A percentile compares a stretch with the other conserved stretches of the same genome.
phyloP scores from a whole-genome alignment of 2,329 filamentous ascomycete species.

The Hymenoscyphus infarciens region DNA sequence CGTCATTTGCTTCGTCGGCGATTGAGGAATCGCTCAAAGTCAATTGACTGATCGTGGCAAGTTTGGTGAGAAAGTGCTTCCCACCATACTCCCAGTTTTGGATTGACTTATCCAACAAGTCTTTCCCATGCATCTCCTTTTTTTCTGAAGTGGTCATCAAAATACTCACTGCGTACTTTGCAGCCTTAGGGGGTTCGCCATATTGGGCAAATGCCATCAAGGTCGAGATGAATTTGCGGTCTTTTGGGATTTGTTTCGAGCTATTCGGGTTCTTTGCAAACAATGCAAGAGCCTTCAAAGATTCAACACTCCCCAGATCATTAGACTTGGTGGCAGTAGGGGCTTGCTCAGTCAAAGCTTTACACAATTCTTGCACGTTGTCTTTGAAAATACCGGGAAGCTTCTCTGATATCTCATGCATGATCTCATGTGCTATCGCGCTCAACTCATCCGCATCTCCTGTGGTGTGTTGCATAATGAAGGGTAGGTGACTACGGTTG shows the following conservation, averaged over 20 bases:
- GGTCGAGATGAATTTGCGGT: constrained; percentile 76
- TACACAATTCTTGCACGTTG: constrained; percentile 87
- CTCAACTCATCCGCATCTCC: constrained; percentile 78
- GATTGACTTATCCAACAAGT: constrained; percentile 72
- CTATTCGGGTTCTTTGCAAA: constrained; percentile 73
- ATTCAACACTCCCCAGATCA: constrained; percentile 75
- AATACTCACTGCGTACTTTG: constrained; percentile 92
- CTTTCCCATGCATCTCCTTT: constrained; percentile 81
- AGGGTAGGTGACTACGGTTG: constrained; percentile 88
- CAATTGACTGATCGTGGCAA: constrained; percentile 70
- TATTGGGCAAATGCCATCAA: constrained; percentile 80
- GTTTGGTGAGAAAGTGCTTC: constrained; percentile 70
- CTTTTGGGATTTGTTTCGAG: constrained; percentile 75
- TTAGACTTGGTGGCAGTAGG: constrained; percentile 67
- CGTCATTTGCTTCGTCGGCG: constrained; percentile 68
- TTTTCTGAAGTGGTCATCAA: constrained; percentile 68
- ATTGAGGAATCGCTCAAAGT: constrained; percentile 71
- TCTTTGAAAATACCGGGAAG: constrained; percentile 90
- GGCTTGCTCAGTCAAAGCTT: constrained; percentile 75
- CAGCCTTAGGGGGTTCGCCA: constrained; percentile 74
- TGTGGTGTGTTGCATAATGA: constrained; percentile 83
- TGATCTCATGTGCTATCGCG: constrained; percentile 76
- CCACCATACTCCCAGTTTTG: constrained; percentile 71
- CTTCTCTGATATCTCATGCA: constrained; percentile 86
- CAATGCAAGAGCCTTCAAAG: constrained; percentile 87